phyloP scores from a whole-genome alignment of 306 rosid genomes.

The barrel medic (Medicago truncatula) region DNA sequence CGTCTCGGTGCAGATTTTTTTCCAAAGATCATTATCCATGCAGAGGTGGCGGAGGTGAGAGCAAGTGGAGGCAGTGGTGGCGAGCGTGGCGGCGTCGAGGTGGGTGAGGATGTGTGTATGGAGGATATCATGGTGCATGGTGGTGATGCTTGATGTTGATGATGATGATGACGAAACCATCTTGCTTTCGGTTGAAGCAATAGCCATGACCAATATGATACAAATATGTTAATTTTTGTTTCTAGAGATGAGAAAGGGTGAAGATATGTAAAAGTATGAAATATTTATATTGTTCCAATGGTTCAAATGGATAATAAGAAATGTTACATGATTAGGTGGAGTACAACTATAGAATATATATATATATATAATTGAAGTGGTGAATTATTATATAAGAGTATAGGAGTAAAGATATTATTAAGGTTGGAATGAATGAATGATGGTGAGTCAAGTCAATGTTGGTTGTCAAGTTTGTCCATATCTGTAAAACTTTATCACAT shows the following conservation, averaged over 20 bases:
- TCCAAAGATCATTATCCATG: slow-evolving; percentile 67
- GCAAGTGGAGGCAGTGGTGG: slow-evolving; percentile 58
- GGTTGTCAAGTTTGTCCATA: slow-evolving; percentile 8
- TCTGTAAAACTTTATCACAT: neutral
- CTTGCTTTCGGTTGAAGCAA: neutral
- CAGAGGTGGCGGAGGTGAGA: slow-evolving; percentile 62
- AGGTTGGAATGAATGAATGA: neutral
- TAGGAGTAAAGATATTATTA: too few species aligned
- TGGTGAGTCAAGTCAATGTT: slow-evolving; percentile 5
- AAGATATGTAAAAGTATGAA: neutral
- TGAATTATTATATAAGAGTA: too few species aligned
- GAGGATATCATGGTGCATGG: slow-evolving; percentile 69
- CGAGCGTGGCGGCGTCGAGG: slow-evolving; percentile 73
- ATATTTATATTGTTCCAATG: neutral
- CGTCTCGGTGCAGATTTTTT: slow-evolving; percentile 49
- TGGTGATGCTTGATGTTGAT: slow-evolving; percentile 37
- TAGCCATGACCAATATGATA: neutral
- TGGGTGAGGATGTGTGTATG: slow-evolving; percentile 70
- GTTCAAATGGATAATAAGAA: neutral
- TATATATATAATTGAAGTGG: too few species aligned
- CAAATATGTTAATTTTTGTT: neutral
- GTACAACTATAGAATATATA: neutral
- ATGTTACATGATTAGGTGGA: neutral
- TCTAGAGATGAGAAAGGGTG: neutral
- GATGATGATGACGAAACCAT: slow-evolving; percentile 5